Percentiles rank a stretch among this genome's conserved stretches.
phyloP scores from a whole-genome alignment of 2,329 filamentous ascomycete genomes.

The Stagonosporopsis rhizophila region DNA sequence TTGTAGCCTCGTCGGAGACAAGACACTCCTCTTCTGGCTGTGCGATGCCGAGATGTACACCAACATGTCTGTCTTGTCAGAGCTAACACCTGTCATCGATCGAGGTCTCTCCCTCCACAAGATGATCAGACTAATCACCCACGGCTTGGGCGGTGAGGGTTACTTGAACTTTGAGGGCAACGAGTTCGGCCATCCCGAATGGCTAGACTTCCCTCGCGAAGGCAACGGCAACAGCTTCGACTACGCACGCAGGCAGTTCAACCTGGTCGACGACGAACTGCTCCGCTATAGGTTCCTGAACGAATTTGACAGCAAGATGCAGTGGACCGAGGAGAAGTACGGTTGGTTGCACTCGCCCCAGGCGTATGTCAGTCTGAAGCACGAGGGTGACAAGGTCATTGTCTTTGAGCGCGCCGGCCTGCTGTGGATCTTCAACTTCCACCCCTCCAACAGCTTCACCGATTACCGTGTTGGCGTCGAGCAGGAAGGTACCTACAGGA shows the following conservation, averaged over 20 bases:
- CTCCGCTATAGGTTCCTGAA: conserved; percentile 92
- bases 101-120: conserved; percentile 94
- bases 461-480: conserved; percentile 95
- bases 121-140: conserved; percentile 94
- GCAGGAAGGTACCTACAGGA: conserved; percentile 80
- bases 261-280: conserved; percentile 83
- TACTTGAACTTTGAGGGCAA: conserved; percentile 99
- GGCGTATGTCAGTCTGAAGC: conserved; percentile 92
- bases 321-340: conserved; percentile 83
- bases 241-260: conserved; percentile 92
- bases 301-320: conserved; percentile 93
- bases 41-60: conserved; percentile 98
- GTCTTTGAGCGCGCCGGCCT: conserved; percentile 93
- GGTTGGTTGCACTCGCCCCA: conserved; percentile 88
- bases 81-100: conserved; percentile 87
- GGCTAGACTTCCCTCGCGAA: conserved; percentile 96
- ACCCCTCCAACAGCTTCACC: conserved; percentile 81
- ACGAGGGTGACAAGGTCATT: conserved; percentile 91
- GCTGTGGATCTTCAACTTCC: conserved; percentile 96
- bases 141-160: conserved; percentile 89
- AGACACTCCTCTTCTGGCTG: conserved; percentile 96
- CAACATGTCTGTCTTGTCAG: conserved; percentile 87
- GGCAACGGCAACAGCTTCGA: conserved; percentile 94
- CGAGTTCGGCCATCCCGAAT: conserved; percentile 98
- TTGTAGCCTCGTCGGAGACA: conserved; percentile 87